phyloP scores from a whole-genome alignment of 2,329 filamentous ascomycete species.

The Thyridium curvatum region DNA sequence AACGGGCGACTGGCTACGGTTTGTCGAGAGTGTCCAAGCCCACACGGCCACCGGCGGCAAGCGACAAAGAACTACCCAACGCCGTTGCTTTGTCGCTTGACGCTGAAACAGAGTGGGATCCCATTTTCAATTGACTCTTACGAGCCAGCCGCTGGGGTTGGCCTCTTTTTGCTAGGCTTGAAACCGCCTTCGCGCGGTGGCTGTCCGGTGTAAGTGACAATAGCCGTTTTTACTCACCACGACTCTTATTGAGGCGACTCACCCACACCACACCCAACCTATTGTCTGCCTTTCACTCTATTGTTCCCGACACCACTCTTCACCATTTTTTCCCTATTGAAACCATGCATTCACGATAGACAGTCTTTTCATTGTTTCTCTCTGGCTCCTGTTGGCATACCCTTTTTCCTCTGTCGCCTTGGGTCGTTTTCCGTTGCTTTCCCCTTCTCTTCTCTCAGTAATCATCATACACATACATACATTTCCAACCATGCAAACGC shows the following conservation, averaged over 20 bases:
- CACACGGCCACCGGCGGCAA: slow-evolving; percentile 5
- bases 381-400: slow-evolving; percentile 6
- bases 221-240: neutral
- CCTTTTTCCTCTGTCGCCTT: too few species aligned
- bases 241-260: slow-evolving; percentile 6
- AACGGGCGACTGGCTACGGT: slow-evolving; percentile 17
- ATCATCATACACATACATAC: too few species aligned
- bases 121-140: too few species aligned
- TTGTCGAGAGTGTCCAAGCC: slow-evolving; percentile 12
- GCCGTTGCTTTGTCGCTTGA: slow-evolving; percentile 7
- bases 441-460: too few species aligned
- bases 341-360: neutral
- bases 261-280: too few species aligned
- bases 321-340: slow-evolving; percentile 6
- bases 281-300: too few species aligned
- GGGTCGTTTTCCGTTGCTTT: too few species aligned
- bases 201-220: too few species aligned
- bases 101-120: neutral
- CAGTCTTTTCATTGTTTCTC: slow-evolving; percentile 10
- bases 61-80: slow-evolving; percentile 8
- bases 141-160: too few species aligned
- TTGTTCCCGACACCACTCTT: slow-evolving; percentile 7
- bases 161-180: too few species aligned
- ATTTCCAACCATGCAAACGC: too few species aligned
- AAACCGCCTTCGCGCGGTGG: too few species aligned